Base-by-base conservation (phyloP, 306 rosid genomes). In the Gastrolobium villosum region DNA sequence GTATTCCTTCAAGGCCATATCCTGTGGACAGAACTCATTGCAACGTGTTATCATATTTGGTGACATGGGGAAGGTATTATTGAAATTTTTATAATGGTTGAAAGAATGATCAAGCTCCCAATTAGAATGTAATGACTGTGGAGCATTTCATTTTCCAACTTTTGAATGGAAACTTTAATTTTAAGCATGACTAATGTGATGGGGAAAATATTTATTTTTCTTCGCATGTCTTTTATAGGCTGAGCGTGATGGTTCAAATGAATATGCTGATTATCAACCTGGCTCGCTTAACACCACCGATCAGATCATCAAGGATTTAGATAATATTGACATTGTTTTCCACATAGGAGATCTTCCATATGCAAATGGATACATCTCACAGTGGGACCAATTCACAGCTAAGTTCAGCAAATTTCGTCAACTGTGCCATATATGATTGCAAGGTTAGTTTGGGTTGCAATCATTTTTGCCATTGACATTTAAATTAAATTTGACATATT, bases 321-420 rank as follows among this genome's bases (percentile, higher is more conserved):
- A 87, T 1, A 84, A 90, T 54, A 64, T 64, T 62, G 98, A 90
- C 83, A 84, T 92, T 28, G 92, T 89, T 80, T 90, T 92, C 74
- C 98, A 94, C 77, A 88, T 94, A 5, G 97, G 97, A 81, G 96
- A 94, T 76, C 6, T 94, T n/a, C 43, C 93, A 37, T 94, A 92
- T 90, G n/a, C n/a, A n/a, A n/a, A n/a, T n/a, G n/a, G n/a, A n/a
- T n/a, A n/a, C n/a, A n/a, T n/a, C n/a, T n/a, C 98, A 39, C 94
- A 94, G 79, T 94, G 98, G 96, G 96, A 94, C 74, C 97, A 94
- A 74, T 92, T 94, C 84, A 90, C 97, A 1, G 85, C 98, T 46
- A 92, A 80, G 97, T 94, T 76, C 91, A 91, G 77, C 86, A 93
- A 68, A 88, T 94, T 81, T 86, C 98, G 2, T 92, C 98, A 4